A percentile compares a stretch with the other conserved stretches of the same genome.
Evolutionary conservation across 148 eudicot genomes (phyloP).

Genomic region (Gaultheria prostrata): DNA sequence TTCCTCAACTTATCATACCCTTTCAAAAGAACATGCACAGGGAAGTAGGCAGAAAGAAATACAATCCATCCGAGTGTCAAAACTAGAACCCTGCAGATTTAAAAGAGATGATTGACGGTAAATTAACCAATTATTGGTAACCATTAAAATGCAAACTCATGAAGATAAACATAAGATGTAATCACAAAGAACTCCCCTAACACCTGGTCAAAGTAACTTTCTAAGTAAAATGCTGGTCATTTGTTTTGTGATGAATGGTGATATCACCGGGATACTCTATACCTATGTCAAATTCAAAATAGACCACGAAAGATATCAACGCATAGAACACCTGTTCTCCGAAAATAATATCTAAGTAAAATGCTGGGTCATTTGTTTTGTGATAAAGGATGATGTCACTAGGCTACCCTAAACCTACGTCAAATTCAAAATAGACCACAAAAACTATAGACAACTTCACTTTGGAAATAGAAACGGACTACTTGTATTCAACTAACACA

Average conservation of each 20-base stretch:
- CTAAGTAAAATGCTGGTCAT: neutral
- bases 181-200: neutral
- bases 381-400: neutral
- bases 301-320: neutral
- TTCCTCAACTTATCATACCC: constrained; percentile 86
- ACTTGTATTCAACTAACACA: neutral
- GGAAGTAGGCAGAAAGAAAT: constrained; percentile 88
- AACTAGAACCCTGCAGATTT: constrained; percentile 64
- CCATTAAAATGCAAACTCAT: neutral
- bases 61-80: constrained; percentile 89
- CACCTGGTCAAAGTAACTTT: neutral
- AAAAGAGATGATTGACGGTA: constrained; percentile 13
- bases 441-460: neutral
- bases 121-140: neutral
- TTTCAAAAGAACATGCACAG: constrained; percentile 80
- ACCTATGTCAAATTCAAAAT: neutral
- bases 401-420: neutral
- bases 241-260: neutral
- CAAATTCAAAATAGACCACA: neutral
- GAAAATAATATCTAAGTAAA: neutral
- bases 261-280: neutral
- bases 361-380: neutral
- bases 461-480: neutral
- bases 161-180: neutral
- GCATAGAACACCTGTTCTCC: neutral